phyloP scores from a whole-genome alignment of 169 alveolate genomes.

The Eimeria mitis region DNA sequence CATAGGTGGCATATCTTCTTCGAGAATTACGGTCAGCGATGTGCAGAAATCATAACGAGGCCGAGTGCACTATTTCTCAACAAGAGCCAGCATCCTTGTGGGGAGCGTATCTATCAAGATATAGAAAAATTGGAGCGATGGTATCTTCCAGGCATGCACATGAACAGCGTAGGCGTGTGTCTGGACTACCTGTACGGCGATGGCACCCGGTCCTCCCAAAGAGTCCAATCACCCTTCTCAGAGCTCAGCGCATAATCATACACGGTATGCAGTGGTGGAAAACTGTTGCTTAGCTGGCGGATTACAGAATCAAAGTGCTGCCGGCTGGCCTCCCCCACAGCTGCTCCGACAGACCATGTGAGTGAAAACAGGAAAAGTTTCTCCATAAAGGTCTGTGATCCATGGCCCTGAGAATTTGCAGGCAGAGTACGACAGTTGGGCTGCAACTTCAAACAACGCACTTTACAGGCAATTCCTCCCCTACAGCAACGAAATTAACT shows the following conservation, averaged over 20 bases:
- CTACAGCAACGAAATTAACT: neutral
- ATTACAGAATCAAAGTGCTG: slow-evolving; percentile 88
- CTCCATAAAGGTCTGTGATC: slow-evolving; percentile 79
- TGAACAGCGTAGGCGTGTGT: neutral
- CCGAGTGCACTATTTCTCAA: neutral
- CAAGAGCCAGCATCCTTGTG: slow-evolving; percentile 82
- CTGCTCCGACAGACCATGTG: slow-evolving; percentile 97
- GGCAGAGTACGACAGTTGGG: neutral
- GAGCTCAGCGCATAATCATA: slow-evolving; percentile 94
- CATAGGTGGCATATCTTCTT: slow-evolving; percentile 5
- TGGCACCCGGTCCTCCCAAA: slow-evolving; percentile 86
- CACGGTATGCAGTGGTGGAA: slow-evolving; percentile 94
- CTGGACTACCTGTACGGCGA: slow-evolving; percentile 83
- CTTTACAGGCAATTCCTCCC: neutral
- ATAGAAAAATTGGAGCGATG: neutral
- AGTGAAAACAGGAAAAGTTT: slow-evolving; percentile 92
- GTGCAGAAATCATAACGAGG: neutral
- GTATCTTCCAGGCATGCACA: neutral
- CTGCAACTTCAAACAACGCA: neutral
- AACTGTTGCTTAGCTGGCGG: slow-evolving; percentile 91
- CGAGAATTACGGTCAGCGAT: neutral
- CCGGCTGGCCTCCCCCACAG: slow-evolving; percentile 94
- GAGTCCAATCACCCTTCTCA: slow-evolving; percentile 91
- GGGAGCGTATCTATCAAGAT: neutral
- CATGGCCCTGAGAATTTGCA: slow-evolving; percentile 34